These are phyloP conservation scores for Arxiozyma slooffiae DNA, from an alignment of 1,139 yeast species.

Conservation along the genomic window DNA sequence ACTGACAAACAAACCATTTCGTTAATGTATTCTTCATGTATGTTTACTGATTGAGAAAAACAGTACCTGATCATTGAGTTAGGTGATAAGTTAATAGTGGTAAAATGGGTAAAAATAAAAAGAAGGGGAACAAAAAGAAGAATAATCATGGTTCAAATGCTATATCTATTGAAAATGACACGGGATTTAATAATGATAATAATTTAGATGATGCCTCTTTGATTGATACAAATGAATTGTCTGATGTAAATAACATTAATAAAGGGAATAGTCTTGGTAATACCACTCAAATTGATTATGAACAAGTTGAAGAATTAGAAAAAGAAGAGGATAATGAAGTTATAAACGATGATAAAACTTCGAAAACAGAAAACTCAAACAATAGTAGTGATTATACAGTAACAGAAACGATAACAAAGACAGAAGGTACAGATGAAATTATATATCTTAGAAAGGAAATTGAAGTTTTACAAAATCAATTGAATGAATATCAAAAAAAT, in stretches of 20 bases:
- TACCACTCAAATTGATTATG: not conserved
- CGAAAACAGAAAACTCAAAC: not conserved
- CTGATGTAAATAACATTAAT: not conserved
- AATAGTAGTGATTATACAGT: not conserved
- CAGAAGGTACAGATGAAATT: not conserved
- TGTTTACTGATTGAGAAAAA: not conserved
- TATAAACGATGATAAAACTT: not conserved
- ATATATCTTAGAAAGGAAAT: conserved; percentile 11
- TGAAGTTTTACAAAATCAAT: conserved; percentile 18
- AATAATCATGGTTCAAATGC: not conserved
- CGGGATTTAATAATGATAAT: conserved; percentile 5
- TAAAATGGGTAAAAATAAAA: conserved; percentile 28
- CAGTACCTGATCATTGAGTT: not conserved
- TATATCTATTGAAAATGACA: not conserved
- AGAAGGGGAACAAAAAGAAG: conserved; percentile 19
- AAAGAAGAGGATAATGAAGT: not conserved
- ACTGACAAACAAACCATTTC: not conserved
- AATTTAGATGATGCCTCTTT: not conserved
- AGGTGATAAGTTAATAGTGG: not conserved
- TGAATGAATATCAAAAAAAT: not conserved
- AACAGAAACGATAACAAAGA: not conserved
- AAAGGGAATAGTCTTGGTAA: not conserved
- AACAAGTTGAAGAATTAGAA: not conserved
- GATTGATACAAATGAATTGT: not conserved
- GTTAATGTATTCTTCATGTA: not conserved